Percentiles rank a stretch among this genome's conserved stretches.
phyloP scores from a whole-genome alignment of 768 basidiomycete genomes.

The Megacollybia marginata region DNA sequence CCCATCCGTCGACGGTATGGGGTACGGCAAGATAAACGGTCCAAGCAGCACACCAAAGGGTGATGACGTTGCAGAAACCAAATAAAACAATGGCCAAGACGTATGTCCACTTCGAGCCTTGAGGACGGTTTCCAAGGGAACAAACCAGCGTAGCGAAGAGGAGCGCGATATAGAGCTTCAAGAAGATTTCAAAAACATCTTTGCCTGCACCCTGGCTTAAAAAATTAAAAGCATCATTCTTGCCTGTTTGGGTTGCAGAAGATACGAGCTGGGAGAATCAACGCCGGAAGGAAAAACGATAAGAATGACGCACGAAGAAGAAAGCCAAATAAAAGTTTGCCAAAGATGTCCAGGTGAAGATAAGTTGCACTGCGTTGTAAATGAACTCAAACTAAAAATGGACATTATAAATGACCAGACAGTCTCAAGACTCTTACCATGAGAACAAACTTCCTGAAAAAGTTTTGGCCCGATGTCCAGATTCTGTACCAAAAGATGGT shows the following conservation, averaged over 20 bases:
- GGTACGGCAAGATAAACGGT: constrained; percentile 84
- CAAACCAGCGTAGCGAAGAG: constrained; percentile 79
- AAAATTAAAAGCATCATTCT: constrained; percentile 74
- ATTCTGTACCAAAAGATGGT: constrained; percentile 85
- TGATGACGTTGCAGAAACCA: constrained; percentile 70
- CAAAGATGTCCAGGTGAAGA: constrained; percentile 92
- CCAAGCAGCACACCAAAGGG: constrained; percentile 86
- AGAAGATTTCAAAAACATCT: constrained; percentile 72
- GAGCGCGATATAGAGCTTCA: constrained; percentile 75
- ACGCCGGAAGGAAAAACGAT: constrained; percentile 9
- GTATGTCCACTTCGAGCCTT: constrained; percentile 87
- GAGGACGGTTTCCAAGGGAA: constrained; percentile 88
- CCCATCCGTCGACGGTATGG: constrained; percentile 69
- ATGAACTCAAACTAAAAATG: constrained; percentile 73
- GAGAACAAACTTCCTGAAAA: constrained; percentile 75
- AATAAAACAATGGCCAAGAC: constrained; percentile 69
- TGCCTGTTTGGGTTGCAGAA: constrained; percentile 56
- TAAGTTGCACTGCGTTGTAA: constrained; percentile 81
- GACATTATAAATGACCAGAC: background rate
- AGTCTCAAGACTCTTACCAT: constrained; percentile 30
- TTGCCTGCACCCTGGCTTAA: constrained; percentile 64
- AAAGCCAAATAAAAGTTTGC: constrained; percentile 94
- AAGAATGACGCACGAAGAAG: constrained; percentile 68
- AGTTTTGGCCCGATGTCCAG: constrained; percentile 86
- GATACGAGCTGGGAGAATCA: constrained; percentile 56